Evolutionary conservation across 495 filamentous ascomycete species (phyloP).

Genomic region (Penicillium daleae): DNA sequence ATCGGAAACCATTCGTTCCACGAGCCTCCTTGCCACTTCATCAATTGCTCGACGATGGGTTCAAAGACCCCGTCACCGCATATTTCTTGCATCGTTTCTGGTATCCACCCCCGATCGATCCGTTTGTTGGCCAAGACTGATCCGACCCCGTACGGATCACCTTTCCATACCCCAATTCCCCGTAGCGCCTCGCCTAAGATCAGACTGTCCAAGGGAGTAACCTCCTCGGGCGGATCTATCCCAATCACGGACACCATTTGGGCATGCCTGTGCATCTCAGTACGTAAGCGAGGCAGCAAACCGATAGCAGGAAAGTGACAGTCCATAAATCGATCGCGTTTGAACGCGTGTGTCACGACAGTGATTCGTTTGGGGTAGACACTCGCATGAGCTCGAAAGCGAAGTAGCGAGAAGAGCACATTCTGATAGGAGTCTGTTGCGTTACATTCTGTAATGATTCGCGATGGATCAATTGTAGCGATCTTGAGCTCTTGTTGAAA

Average conservation of each 20-base stretch:
- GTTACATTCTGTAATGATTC: constrained; percentile 59
- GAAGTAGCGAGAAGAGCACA: constrained; percentile 67
- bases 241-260: constrained; percentile 59
- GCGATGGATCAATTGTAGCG: constrained; percentile 18
- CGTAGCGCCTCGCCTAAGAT: constrained; percentile 43
- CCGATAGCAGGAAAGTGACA: constrained; percentile 70
- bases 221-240: constrained; percentile 67
- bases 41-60: constrained; percentile 38
- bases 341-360: constrained; percentile 78
- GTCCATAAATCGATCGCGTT: constrained; percentile 65
- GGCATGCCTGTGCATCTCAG: constrained; percentile 26
- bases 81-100: constrained; percentile 28
- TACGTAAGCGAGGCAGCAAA: constrained; percentile 28
- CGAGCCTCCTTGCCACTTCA: constrained; percentile 44
- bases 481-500: constrained; percentile 24
- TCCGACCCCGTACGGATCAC: constrained; percentile 50
- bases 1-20: constrained; percentile 41
- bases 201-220: constrained; percentile 51
- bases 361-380: constrained; percentile 53
- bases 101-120: constrained; percentile 44
- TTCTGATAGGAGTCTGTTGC: constrained; percentile 85
- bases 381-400: constrained; percentile 55
- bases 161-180: constrained; percentile 49
- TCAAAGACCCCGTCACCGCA: constrained; percentile 35
- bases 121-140: constrained; percentile 43